These are phyloP conservation scores for Ophiostoma angusticollis DNA, from an alignment of 2,329 filamentous ascomycete genomes.

Conservation along the genomic window DNA sequence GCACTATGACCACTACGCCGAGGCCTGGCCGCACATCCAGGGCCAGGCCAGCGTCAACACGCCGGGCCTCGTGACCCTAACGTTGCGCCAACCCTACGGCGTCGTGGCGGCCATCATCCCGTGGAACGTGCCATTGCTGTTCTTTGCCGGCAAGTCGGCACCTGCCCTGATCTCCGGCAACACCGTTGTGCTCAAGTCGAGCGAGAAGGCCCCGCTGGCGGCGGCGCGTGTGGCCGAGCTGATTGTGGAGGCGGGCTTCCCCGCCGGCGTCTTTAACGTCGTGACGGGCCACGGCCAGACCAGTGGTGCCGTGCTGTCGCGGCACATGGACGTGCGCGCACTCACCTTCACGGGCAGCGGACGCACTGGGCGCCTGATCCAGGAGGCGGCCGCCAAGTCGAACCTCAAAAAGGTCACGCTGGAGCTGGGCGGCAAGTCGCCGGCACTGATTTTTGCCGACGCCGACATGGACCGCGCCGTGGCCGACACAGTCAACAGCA, in stretches of 20 bases:
- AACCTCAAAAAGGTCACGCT: conserved; percentile 50
- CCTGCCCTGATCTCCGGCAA: conserved; percentile 47
- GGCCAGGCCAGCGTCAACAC: conserved; percentile 35
- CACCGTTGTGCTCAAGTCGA: conserved; percentile 42
- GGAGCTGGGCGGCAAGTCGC: conserved; percentile 47
- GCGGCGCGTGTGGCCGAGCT: conserved; percentile 45
- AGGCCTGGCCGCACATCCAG: conserved; percentile 29
- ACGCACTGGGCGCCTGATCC: conserved; percentile 43
- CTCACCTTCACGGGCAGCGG: conserved; percentile 51
- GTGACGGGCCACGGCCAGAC: conserved; percentile 46
- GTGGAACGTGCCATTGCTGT: conserved; percentile 54
- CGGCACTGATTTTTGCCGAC: conserved; percentile 46
- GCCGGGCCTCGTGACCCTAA: conserved; percentile 32
- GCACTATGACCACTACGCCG: conserved; percentile 29
- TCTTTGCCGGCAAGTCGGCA: conserved; percentile 56
- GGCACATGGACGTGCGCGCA: conserved; percentile 36
- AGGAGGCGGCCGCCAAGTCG: conserved; percentile 46
- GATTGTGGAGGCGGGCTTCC: conserved; percentile 55
- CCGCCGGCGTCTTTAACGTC: conserved; percentile 56
- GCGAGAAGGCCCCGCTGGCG: conserved; percentile 44
- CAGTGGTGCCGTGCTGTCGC: conserved; percentile 13
- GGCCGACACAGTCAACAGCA: conserved; percentile 27
- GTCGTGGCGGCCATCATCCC: conserved; percentile 45
- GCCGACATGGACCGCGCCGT: conserved; percentile 45
- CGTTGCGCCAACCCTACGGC: conserved; percentile 36